Conservation (phyloP, 305 asterid species). For the Salvia sclarea region DNA sequence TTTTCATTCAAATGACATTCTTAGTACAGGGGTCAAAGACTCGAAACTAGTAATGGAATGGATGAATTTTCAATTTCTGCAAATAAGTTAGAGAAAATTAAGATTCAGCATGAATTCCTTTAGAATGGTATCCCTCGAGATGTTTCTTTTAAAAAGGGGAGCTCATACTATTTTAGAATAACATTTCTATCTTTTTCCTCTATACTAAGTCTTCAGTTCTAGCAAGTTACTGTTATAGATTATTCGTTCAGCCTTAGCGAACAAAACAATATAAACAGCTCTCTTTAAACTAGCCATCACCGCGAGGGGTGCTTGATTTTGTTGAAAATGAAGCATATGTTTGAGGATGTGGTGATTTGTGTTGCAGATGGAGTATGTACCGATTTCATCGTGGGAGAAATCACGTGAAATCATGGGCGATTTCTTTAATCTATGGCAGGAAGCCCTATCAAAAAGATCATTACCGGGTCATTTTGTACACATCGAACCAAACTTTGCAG, state of each 20-base stretch:
- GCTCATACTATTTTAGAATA: background rate
- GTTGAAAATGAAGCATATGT: background rate
- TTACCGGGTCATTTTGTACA: conserved; percentile 92
- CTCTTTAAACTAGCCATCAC: background rate
- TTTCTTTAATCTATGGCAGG: conserved; percentile 87
- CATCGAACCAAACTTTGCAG: conserved; percentile 74
- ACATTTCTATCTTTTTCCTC: background rate
- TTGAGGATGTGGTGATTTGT: conserved; percentile 12
- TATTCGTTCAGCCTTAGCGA: background rate
- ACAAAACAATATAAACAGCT: background rate
- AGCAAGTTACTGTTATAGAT: background rate
- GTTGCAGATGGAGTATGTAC: conserved; percentile 89
- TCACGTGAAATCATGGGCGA: conserved; percentile 83
- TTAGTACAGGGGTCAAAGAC: background rate
- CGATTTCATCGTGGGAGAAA: conserved; percentile 92
- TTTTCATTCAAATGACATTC: background rate
- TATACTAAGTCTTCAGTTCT: background rate
- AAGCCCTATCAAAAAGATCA: conserved; percentile 78
- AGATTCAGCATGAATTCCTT: no score
- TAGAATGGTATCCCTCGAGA: no score
- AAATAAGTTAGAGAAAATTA: background rate
- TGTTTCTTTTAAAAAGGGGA: background rate
- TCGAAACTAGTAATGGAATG: background rate
- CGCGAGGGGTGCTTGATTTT: background rate
- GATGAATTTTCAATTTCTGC: background rate